These are phyloP conservation scores for Arthrobotrys musiformis DNA, from an alignment of 2,329 filamentous ascomycete species.

Conservation along the genomic window DNA sequence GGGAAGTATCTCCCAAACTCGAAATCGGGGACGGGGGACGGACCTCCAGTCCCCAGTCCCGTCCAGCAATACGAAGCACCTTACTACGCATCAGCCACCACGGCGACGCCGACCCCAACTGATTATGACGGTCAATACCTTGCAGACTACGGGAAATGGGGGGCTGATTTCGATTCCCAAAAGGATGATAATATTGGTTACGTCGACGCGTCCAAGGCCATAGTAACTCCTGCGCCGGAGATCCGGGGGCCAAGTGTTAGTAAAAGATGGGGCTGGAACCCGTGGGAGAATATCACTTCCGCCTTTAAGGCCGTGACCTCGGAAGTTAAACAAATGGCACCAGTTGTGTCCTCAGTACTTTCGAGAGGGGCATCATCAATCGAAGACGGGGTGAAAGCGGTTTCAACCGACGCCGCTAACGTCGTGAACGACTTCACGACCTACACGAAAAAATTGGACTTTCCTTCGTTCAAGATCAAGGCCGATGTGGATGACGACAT, in stretches of 20 bases:
- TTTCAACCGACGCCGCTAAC: slow-evolving; percentile 29
- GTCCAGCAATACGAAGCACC: slow-evolving; percentile 32
- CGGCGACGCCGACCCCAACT: slow-evolving; percentile 1
- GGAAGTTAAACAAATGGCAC: slow-evolving; percentile 24
- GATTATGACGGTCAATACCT: background rate
- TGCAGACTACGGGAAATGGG: slow-evolving; percentile 46
- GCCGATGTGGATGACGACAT: slow-evolving; percentile 28
- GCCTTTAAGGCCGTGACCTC: slow-evolving; percentile 38
- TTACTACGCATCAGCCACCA: slow-evolving; percentile 28
- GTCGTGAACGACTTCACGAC: slow-evolving; percentile 42
- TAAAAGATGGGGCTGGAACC: slow-evolving; percentile 53
- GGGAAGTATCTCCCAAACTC: slow-evolving; percentile 44
- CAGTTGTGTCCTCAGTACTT: slow-evolving; percentile 36
- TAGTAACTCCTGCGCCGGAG: slow-evolving; percentile 33
- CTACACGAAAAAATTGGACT: slow-evolving; percentile 11
- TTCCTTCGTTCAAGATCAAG: slow-evolving; percentile 30
- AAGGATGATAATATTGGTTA: slow-evolving; percentile 47
- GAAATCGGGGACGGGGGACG: background rate
- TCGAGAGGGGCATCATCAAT: slow-evolving; percentile 30
- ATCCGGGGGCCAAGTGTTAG: background rate
- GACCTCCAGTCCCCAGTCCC: slow-evolving; percentile 22
- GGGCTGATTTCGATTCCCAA: slow-evolving; percentile 33
- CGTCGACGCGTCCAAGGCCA: slow-evolving; percentile 30
- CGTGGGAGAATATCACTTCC: slow-evolving; percentile 44
- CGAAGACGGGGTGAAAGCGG: slow-evolving; percentile 29